Conservation (phyloP, 306 rosid species). For the Prunus padus region DNA sequence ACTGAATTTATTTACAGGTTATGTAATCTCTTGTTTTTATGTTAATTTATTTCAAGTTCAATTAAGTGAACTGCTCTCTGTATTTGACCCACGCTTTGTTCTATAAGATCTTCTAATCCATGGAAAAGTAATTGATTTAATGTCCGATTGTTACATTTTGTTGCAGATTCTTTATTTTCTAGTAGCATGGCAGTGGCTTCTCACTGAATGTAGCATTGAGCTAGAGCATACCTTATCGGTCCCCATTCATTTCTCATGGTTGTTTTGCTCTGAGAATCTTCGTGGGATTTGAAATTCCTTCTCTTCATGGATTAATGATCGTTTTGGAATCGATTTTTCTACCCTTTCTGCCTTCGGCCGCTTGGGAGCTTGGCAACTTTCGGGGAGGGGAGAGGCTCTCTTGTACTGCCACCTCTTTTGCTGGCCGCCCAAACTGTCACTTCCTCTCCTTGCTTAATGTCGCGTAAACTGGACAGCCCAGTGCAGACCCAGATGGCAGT, state of each 20-base stretch:
- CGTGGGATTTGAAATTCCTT: constrained; percentile 6
- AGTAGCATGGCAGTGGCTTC: constrained; percentile 35
- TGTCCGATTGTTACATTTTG: constrained; percentile 1
- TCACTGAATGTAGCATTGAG: constrained; percentile 22
- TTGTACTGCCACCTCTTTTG: constrained; percentile 51
- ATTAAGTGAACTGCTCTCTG: neutral
- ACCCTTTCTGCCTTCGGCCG: constrained; percentile 29
- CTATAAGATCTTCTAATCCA: neutral
- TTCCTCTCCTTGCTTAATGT: constrained; percentile 46
- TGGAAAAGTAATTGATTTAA: neutral
- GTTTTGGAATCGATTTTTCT: constrained; percentile 30
- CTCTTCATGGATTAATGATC: constrained; percentile 52
- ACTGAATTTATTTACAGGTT: neutral
- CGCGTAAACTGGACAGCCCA: constrained; percentile 84
- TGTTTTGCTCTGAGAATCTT: constrained; percentile 13
- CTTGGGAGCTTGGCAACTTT: constrained; percentile 50
- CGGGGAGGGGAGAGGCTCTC: constrained; percentile 54
- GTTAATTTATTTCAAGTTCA: neutral
- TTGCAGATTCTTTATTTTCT: constrained; percentile 42
- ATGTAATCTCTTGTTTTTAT: neutral
- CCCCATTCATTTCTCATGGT: neutral
- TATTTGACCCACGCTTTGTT: neutral
- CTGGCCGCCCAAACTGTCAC: constrained; percentile 26
- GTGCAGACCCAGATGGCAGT: constrained; percentile 99
- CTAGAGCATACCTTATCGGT: neutral